Conservation (phyloP, 495 filamentous ascomycete species). For the Aspergillus baeticus region DNA sequence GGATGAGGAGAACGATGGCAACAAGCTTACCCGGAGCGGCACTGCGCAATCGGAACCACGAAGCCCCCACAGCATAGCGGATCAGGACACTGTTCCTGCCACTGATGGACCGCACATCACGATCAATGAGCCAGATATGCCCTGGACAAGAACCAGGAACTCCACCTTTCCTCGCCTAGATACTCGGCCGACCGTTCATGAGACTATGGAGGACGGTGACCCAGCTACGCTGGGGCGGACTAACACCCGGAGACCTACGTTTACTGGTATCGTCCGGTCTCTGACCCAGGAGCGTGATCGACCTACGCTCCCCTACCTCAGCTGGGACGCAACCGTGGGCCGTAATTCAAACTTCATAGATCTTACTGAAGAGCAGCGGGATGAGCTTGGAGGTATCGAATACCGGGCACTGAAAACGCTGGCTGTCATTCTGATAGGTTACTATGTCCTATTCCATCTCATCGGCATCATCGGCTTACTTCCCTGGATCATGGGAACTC, state of each 20-base stretch:
- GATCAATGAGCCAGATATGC: slow-evolving; percentile 58
- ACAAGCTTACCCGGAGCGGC: slow-evolving; percentile 6
- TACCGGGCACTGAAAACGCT: slow-evolving; percentile 88
- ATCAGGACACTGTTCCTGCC: slow-evolving; percentile 24
- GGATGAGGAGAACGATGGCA: slow-evolving; percentile 27
- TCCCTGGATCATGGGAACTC: slow-evolving; percentile 72
- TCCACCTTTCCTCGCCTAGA: slow-evolving; percentile 41
- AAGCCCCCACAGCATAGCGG: slow-evolving; percentile 21
- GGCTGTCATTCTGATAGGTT: slow-evolving; percentile 69
- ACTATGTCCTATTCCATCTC: slow-evolving; percentile 73
- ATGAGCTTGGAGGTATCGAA: slow-evolving; percentile 93
- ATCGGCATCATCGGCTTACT: slow-evolving; percentile 69
- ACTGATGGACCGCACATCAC: slow-evolving; percentile 56
- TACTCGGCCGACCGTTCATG: slow-evolving; percentile 37
- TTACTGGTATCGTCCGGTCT: slow-evolving; percentile 37
- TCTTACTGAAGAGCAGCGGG: slow-evolving; percentile 82
- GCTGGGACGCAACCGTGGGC: slow-evolving; percentile 88
- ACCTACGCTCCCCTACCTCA: slow-evolving; percentile 77
- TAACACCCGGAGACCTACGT: slow-evolving; percentile 30
- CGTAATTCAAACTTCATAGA: slow-evolving; percentile 90
- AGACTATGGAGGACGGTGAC: slow-evolving; percentile 32
- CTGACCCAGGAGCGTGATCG: slow-evolving; percentile 44
- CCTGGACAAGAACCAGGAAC: slow-evolving; percentile 30
- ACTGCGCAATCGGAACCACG: slow-evolving; percentile 16
- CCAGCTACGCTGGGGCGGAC: slow-evolving; percentile 18